Conservation (phyloP, 352 stramenopile genomes). For the Phytophthora sojae region DNA sequence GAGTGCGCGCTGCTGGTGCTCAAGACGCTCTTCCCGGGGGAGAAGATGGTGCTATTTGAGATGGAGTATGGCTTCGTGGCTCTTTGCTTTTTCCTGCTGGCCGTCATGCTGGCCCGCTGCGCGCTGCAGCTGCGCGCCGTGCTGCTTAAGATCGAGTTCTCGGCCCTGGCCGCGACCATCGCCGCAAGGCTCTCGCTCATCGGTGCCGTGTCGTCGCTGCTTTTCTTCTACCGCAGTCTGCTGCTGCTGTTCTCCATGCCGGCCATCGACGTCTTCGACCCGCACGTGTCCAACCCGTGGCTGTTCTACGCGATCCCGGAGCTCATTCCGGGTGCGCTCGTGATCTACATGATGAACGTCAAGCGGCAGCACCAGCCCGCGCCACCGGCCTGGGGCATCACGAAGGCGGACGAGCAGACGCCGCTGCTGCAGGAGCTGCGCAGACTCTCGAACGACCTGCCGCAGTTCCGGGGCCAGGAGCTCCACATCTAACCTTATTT, state of each 20-base stretch:
- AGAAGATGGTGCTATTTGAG: slow-evolving; percentile 72
- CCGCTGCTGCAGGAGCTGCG: slow-evolving; percentile 54
- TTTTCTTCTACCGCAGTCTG: slow-evolving; percentile 72
- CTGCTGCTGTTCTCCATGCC: slow-evolving; percentile 72
- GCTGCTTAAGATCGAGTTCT: slow-evolving; percentile 83
- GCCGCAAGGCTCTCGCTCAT: slow-evolving; percentile 67
- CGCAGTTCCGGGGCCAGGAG: slow-evolving; percentile 65
- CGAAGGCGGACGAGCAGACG: slow-evolving; percentile 54
- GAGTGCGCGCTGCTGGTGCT: slow-evolving; percentile 74
- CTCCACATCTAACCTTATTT: slow-evolving; percentile 55
- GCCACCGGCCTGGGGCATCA: slow-evolving; percentile 29
- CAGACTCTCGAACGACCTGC: slow-evolving; percentile 45
- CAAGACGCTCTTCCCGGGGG: slow-evolving; percentile 70
- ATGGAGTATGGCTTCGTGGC: slow-evolving; percentile 77
- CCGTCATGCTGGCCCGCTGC: slow-evolving; percentile 69
- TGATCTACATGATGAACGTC: slow-evolving; percentile 87
- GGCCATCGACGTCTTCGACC: slow-evolving; percentile 75
- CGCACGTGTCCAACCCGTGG: slow-evolving; percentile 75
- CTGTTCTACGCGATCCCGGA: slow-evolving; percentile 81
- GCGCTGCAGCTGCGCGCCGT: slow-evolving; percentile 57
- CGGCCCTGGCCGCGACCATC: slow-evolving; percentile 60
- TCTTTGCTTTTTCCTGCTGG: slow-evolving; percentile 80
- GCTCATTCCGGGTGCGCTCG: slow-evolving; percentile 70
- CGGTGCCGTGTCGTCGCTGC: slow-evolving; percentile 52
- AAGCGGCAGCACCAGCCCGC: slow-evolving; percentile 42